Percentiles rank a stretch among this genome's conserved stretches.
Conservation (phyloP, 2,329 filamentous ascomycete species). For the Monosporascus sp. region DNA sequence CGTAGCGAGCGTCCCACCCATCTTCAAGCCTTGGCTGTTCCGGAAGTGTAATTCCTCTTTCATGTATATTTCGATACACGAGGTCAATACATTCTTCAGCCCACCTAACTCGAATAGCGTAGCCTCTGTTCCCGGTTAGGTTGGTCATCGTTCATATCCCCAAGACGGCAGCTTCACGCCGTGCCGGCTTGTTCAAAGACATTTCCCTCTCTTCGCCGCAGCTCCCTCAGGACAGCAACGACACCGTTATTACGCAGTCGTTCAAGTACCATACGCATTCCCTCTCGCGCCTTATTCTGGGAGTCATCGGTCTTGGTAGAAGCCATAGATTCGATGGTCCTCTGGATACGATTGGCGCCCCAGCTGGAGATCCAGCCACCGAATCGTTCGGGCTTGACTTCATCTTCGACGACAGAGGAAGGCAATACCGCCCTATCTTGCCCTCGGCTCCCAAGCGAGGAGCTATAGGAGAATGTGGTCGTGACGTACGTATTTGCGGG, state of each 20-base stretch:
- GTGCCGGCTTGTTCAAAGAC: conserved; percentile 21
- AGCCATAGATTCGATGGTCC: conserved; percentile 74
- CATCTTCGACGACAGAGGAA: conserved; percentile 37
- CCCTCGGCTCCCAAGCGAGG: conserved; percentile 64
- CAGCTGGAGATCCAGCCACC: conserved; percentile 48
- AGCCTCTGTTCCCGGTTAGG: too few species aligned
- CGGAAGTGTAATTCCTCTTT: too few species aligned
- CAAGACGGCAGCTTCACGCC: neutral
- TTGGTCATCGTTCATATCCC: too few species aligned
- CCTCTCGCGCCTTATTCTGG: conserved; percentile 74
- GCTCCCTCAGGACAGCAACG: conserved; percentile 50
- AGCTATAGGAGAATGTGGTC: conserved; percentile 70
- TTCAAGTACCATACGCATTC: conserved; percentile 77
- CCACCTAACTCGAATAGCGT: too few species aligned
- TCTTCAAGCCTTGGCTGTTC: too few species aligned
- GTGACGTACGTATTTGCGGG: conserved; percentile 56
- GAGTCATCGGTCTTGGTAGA: conserved; percentile 73
- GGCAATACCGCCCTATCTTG: conserved; percentile 42
- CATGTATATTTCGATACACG: too few species aligned
- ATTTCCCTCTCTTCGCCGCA: conserved; percentile 41
- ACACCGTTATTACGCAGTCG: conserved; percentile 56
- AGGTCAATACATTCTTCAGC: too few species aligned
- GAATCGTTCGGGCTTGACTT: conserved; percentile 23
- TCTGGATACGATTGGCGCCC: conserved; percentile 66
- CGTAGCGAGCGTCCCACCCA: too few species aligned